A percentile compares a stretch with the other conserved stretches of the same genome.
phyloP scores from a whole-genome alignment of 352 stramenopile species.

The Elongisporangium anandrum region DNA sequence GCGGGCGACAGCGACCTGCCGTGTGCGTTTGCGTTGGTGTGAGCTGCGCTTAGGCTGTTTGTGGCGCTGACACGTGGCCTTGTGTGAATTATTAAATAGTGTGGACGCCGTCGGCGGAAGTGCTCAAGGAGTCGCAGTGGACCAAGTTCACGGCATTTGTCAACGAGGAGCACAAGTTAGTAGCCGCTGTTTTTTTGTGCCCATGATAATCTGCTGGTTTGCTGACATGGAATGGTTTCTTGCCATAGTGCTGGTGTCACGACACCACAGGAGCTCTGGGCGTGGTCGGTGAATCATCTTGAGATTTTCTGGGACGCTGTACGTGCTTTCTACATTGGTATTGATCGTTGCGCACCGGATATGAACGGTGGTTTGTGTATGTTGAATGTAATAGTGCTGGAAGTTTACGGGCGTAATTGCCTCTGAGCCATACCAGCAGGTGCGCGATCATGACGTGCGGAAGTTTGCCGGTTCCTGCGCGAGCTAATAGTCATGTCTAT shows the following conservation, averaged over 20 bases:
- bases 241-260: constrained; percentile 27
- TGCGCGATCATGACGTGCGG: constrained; percentile 1
- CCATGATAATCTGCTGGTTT: background rate
- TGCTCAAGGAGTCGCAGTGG: constrained; percentile 57
- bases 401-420: constrained; percentile 66
- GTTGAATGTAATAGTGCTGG: constrained; percentile 35
- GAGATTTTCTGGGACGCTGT: constrained; percentile 61
- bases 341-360: no score
- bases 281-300: constrained; percentile 67
- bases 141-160: constrained; percentile 61
- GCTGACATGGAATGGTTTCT: background rate
- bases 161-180: constrained; percentile 50
- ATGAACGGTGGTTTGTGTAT: no score
- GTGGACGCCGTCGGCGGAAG: constrained; percentile 42
- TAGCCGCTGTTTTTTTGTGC: background rate
- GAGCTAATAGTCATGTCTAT: no score
- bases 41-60: background rate
- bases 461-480: no score
- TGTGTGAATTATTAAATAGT: constrained; percentile 26
- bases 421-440: constrained; percentile 43
- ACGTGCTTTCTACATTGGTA: background rate
- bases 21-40: constrained; percentile 2
- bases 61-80: background rate
- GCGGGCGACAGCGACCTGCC: constrained; percentile 4
- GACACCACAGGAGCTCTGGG: constrained; percentile 51